phyloP scores from a whole-genome alignment of 78 protist genomes.

The Dictyostelium citrinum region DNA sequence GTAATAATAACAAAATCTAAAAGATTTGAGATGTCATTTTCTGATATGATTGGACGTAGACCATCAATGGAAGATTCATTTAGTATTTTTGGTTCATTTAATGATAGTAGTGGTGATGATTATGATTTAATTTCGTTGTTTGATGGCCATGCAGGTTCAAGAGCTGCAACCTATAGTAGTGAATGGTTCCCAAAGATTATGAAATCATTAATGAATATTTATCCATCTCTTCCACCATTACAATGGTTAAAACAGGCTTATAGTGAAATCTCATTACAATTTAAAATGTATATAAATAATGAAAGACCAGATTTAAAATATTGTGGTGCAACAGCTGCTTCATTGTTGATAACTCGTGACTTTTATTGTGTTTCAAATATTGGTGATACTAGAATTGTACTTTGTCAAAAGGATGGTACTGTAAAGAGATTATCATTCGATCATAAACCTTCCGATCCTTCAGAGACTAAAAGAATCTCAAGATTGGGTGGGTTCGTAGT shows the following conservation, averaged over 20 bases:
- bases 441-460: constrained; percentile 87
- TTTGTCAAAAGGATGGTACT: constrained; percentile 41
- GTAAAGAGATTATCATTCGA: constrained; percentile 84
- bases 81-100: constrained; percentile 46
- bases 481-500: constrained; percentile 85
- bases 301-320: constrained; percentile 55
- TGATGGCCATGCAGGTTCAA: constrained; percentile 85
- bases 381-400: constrained; percentile 92
- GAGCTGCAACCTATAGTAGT: constrained; percentile 32
- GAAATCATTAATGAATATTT: constrained; percentile 18
- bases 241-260: constrained; percentile 71
- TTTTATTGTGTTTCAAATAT: constrained; percentile 79
- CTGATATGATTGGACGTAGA: constrained; percentile 84
- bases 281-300: constrained; percentile 10
- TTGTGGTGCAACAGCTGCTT: constrained; percentile 89
- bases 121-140: constrained; percentile 68
- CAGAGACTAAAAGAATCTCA: constrained; percentile 84
- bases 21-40: constrained; percentile 23
- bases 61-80: constrained; percentile 88
- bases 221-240: constrained; percentile 49
- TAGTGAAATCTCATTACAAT: constrained; percentile 22
- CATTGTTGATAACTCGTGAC: constrained; percentile 46
- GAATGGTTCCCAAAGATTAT: constrained; percentile 70
- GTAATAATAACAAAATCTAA: neutral
- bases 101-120: neutral